These are phyloP conservation scores for Aureobasidium sp. DNA, from an alignment of 2,329 filamentous ascomycete species.

Conservation along the genomic window DNA sequence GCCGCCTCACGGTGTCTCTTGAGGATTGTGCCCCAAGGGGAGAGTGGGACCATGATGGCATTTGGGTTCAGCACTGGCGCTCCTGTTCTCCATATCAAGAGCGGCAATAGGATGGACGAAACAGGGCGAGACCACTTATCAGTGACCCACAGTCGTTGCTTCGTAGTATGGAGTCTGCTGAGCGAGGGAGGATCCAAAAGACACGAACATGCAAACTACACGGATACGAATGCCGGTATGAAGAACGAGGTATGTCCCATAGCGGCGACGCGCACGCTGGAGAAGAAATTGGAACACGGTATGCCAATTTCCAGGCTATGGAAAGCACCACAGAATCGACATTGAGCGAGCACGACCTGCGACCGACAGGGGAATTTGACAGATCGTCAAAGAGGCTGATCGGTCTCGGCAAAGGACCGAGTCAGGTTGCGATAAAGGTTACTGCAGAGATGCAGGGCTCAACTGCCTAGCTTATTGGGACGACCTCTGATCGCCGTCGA, in stretches of 20 bases:
- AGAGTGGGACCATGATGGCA: constrained; percentile 16
- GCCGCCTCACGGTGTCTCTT: constrained; percentile 10
- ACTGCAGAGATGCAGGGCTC: constrained; percentile 2
- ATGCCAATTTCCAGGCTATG: background rate
- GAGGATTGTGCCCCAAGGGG: constrained; percentile 15
- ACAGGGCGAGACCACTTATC: background rate
- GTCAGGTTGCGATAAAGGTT: constrained; percentile 3
- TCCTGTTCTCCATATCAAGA: constrained; percentile 10
- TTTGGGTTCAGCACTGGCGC: constrained; percentile 1
- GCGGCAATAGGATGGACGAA: background rate
- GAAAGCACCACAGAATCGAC: background rate
- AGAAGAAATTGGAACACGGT: background rate
- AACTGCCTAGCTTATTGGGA: constrained; percentile 6
- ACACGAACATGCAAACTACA: background rate
- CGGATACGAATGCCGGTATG: background rate
- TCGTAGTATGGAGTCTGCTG: background rate
- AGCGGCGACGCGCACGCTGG: background rate
- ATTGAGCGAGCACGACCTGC: background rate
- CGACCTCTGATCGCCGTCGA: background rate
- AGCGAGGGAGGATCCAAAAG: background rate
- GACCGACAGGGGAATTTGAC: background rate
- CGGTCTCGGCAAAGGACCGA: background rate
- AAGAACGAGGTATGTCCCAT: background rate
- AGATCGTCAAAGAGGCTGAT: background rate
- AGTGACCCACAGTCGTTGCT: constrained; percentile 10